Evolutionary conservation across 176 grass and related monocot genomes (phyloP).

Genomic region (Saccharum officinarum): DNA sequence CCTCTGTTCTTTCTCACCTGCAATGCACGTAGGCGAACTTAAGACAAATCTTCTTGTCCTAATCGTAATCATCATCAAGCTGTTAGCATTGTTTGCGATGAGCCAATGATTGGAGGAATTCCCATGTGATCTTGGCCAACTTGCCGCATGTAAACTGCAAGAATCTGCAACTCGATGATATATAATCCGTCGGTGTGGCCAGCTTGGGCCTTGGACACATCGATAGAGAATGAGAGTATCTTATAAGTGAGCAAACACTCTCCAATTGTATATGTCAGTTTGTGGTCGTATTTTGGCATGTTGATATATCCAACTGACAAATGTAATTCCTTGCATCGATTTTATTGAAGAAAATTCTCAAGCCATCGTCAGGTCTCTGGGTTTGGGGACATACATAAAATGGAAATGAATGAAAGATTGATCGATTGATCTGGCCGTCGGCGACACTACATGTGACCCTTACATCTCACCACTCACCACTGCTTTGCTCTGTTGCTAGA

Average conservation of each 20-base stretch:
- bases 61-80: slow-evolving; percentile 27
- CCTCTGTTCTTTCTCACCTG: slow-evolving; percentile 28
- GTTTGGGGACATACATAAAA: neutral
- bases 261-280: neutral
- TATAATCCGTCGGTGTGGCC: neutral
- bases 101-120: slow-evolving; percentile 32
- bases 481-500: neutral
- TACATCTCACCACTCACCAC: neutral
- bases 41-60: slow-evolving; percentile 33
- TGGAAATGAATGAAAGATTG: neutral
- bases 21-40: neutral
- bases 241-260: neutral
- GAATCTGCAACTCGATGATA: slow-evolving; percentile 16
- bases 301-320: neutral
- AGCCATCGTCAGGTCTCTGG: neutral
- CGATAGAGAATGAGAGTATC: neutral
- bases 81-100: slow-evolving; percentile 31
- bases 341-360: neutral
- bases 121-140: slow-evolving; percentile 41
- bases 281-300: neutral
- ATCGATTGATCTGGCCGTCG: neutral
- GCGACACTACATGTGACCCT: slow-evolving; percentile 34
- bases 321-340: neutral
- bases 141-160: slow-evolving; percentile 27
- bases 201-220: neutral